These are phyloP conservation scores for Jaapia argillacea DNA, from an alignment of 768 basidiomycete species.

Conservation along the genomic window DNA sequence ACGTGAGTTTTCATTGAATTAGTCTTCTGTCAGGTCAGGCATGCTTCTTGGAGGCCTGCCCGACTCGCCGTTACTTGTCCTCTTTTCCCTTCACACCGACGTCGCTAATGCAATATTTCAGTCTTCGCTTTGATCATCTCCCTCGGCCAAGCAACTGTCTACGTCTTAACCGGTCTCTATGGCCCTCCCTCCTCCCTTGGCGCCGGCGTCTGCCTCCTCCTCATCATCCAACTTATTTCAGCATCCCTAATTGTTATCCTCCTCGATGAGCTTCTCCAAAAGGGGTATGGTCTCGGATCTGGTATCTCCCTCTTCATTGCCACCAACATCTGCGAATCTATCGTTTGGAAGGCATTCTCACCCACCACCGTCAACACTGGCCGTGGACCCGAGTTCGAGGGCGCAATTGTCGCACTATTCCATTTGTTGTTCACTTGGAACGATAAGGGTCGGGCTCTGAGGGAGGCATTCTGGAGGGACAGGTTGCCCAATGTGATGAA, in stretches of 20 bases:
- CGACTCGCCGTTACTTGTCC: too few species aligned
- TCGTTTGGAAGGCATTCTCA: slow-evolving; percentile 99
- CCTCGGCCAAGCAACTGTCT: slow-evolving; percentile 94
- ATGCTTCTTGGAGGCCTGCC: too few species aligned
- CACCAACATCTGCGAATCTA: slow-evolving; percentile 99
- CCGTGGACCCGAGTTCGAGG: slow-evolving; percentile 96
- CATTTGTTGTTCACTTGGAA: slow-evolving; percentile 97
- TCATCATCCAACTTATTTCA: slow-evolving; percentile 92
- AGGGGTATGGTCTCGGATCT: slow-evolving; percentile 97
- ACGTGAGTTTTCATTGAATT: slow-evolving; percentile 40
- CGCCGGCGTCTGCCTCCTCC: slow-evolving; percentile 91
- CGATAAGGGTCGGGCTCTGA: slow-evolving; percentile 92
- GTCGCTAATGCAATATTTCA: slow-evolving; percentile 22
- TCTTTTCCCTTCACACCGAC: too few species aligned
- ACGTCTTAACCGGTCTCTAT: slow-evolving; percentile 94
- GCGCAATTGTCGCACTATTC: slow-evolving; percentile 93
- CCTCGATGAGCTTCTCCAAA: slow-evolving; percentile 97
- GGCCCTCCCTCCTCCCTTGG: slow-evolving; percentile 90
- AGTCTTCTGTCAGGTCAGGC: neutral
- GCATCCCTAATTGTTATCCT: slow-evolving; percentile 96
- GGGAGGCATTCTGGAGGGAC: slow-evolving; percentile 98
- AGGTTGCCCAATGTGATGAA: slow-evolving; percentile 97
- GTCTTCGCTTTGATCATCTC: slow-evolving; percentile 96
- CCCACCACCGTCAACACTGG: slow-evolving; percentile 98
- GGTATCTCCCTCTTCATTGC: slow-evolving; percentile 99